Evolutionary conservation across 2,329 filamentous ascomycete genomes (phyloP).

Genomic region (Coniella lustricola): DNA sequence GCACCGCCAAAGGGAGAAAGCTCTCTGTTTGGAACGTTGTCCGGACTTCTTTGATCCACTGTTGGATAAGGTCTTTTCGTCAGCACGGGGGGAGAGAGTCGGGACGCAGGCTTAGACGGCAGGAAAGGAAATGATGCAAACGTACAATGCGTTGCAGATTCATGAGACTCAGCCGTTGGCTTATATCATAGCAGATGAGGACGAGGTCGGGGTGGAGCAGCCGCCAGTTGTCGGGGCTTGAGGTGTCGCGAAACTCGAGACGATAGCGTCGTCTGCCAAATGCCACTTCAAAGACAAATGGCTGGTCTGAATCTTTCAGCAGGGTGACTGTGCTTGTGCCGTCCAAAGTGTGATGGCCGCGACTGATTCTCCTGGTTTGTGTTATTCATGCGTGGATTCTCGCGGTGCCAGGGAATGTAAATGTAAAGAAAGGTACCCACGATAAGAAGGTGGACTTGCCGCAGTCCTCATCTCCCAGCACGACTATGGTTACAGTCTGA

Average conservation of each 20-base stretch:
- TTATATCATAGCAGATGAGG: constrained; percentile 56
- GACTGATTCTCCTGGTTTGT: constrained; percentile 43
- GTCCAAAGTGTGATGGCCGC: constrained; percentile 25
- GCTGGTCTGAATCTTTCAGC: constrained; percentile 53
- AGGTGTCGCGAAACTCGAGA: constrained; percentile 55
- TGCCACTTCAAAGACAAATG: constrained; percentile 50
- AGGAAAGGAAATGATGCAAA: constrained; percentile 11
- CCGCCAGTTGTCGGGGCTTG: constrained; percentile 51
- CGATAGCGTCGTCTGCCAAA: constrained; percentile 40
- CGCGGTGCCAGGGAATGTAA: constrained; percentile 9
- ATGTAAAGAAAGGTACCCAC: constrained; percentile 32
- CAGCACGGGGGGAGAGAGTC: neutral
- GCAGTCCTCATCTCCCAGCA: constrained; percentile 52
- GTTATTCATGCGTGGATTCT: constrained; percentile 9
- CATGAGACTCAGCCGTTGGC: constrained; percentile 49
- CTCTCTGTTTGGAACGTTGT: constrained; percentile 40
- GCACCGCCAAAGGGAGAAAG: constrained; percentile 45
- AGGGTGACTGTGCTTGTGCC: constrained; percentile 36
- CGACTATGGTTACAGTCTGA: constrained; percentile 43
- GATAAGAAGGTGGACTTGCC: constrained; percentile 57
- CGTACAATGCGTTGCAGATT: constrained; percentile 51
- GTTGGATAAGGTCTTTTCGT: neutral
- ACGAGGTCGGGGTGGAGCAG: constrained; percentile 51
- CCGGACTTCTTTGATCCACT: constrained; percentile 51
- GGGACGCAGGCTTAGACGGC: neutral